These are phyloP conservation scores for Mycotypha africana DNA, from an alignment of 371 early-diverging fungal species.

Conservation along the genomic window DNA sequence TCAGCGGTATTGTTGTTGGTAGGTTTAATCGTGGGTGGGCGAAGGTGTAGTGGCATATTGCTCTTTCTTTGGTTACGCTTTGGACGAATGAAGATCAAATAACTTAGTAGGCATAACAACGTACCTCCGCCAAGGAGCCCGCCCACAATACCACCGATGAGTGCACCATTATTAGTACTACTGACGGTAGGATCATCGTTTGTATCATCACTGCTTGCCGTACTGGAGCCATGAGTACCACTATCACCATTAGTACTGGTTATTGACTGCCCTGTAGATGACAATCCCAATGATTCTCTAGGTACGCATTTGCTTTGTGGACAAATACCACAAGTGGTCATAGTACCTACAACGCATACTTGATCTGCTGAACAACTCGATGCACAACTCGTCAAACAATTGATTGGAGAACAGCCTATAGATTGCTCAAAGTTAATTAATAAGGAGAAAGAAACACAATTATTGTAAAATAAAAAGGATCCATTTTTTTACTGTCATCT, in stretches of 20 bases:
- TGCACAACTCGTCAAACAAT: conserved; percentile 24
- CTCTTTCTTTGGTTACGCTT: conserved; percentile 18
- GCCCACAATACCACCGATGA: conserved; percentile 40
- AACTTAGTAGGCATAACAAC: conserved; percentile 5
- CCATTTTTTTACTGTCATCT: too few species aligned
- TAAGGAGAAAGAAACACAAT: too few species aligned
- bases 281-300: conserved; percentile 16
- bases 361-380: conserved; percentile 22
- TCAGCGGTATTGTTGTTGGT: background rate
- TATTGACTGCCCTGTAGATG: conserved; percentile 1
- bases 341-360: conserved; percentile 30
- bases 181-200: conserved; percentile 14
- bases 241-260: conserved; percentile 1
- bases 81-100: conserved; percentile 4
- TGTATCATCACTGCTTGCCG: background rate
- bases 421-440: too few species aligned
- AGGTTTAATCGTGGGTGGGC: background rate
- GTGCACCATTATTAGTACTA: conserved; percentile 1
- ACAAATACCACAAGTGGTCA: conserved; percentile 36
- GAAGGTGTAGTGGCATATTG: conserved; percentile 24
- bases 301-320: conserved; percentile 33
- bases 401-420: conserved; percentile 20
- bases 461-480: too few species aligned
- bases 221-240: too few species aligned
- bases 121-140: conserved; percentile 20